Percentiles rank a stretch among this genome's conserved stretches.
Evolutionary conservation across 345 rosid genomes (phyloP).

Genomic region (Salix udensis): DNA sequence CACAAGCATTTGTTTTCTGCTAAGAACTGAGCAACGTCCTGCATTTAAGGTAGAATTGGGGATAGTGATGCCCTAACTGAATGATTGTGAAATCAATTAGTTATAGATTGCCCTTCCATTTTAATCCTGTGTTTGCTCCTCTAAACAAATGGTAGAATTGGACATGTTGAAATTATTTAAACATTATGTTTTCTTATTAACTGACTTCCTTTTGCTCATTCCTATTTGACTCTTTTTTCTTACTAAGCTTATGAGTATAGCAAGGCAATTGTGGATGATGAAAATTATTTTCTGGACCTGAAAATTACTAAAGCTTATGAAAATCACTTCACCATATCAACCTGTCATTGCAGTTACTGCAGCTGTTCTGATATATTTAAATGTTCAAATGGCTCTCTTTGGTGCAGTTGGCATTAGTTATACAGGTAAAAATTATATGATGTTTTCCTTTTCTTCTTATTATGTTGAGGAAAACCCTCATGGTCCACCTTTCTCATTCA

Average conservation of each 20-base stretch:
- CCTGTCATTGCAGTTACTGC: constrained; percentile 59
- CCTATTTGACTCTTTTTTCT: background rate
- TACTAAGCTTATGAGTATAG: background rate
- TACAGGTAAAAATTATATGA: constrained; percentile 43
- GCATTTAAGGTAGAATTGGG: background rate
- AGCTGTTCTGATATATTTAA: constrained; percentile 56
- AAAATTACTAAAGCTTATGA: too few relatives aligned
- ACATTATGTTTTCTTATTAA: background rate
- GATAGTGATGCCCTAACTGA: background rate
- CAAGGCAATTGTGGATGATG: background rate
- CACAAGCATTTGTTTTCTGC: background rate
- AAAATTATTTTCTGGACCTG: background rate
- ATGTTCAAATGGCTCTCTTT: constrained; percentile 84
- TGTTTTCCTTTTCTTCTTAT: background rate
- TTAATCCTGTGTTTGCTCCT: background rate
- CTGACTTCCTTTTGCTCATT: background rate
- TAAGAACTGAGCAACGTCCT: background rate
- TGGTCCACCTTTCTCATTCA: background rate
- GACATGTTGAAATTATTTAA: background rate
- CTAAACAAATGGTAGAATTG: background rate
- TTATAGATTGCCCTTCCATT: background rate
- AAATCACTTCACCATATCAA: constrained; percentile 1
- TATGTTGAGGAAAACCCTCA: background rate
- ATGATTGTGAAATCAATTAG: background rate
- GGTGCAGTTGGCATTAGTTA: constrained; percentile 65